Base-by-base conservation (phyloP, 129 eudicot species). In the Pseudognaphalium luteoalbum region DNA sequence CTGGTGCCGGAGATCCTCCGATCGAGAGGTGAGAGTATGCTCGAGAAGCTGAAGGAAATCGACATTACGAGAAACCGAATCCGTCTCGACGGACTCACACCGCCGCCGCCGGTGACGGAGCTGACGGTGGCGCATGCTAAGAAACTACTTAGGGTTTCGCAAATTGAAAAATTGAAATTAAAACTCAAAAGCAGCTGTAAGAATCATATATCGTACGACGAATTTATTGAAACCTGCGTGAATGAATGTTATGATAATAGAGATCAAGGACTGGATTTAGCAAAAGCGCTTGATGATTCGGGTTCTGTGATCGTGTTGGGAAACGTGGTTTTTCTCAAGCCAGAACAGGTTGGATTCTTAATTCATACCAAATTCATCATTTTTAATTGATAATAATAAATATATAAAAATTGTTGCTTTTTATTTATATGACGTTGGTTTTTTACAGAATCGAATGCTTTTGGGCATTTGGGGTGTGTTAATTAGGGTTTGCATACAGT, bases 251-350 rank as follows among this genome's bases (percentile, higher is more conserved):
- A 76, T 25, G 28, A 25, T 66, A 81, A 79, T 35, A 62, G 33
- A 51, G 90, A 94, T 42, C 83, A 84, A 52, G 97, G 88, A 32
- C 2, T 79, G 10, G 91, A 77, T 30, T 71, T 88, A 15, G 99
- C 96, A 4, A 94, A 89, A 61, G 83, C 84, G 17, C 90, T 95
- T 1, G 99, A 95, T 71, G 85, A 95, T 59, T 95, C 96, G 10
- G 99, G 97, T 9, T 83, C 83, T 1, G 97, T 95, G 20, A 88
- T 95, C 63, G 97, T 91, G 10, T 74, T 95, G 44, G 97, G 94
- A 11, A 80, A 86, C 77, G 76, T 86, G 56, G 99, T 95, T 4
- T 86, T 87, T 84, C 86, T 95, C 78, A 83, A 86, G 65, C 99
- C 97, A 83, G 83, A 91, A 61, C 90, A 95, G 99, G 99, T 95